Evolutionary conservation across 225 moss, liverwort and hornwort genomes (phyloP), one percentile per base, ranked within the genome.

Genomic region (Polytrichum formosum): DNA sequence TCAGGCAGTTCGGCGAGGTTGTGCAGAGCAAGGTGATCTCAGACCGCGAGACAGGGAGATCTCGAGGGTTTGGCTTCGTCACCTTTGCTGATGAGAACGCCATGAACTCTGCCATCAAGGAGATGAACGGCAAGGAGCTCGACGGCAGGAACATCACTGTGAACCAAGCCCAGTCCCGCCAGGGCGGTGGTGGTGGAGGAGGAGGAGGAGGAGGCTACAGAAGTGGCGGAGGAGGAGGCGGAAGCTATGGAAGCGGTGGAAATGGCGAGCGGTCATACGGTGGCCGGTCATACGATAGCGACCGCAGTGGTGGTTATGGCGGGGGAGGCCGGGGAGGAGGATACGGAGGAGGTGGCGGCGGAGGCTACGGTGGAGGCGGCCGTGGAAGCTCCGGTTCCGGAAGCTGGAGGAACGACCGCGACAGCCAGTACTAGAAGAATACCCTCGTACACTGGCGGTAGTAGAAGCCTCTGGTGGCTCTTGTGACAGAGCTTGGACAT

Each of bases 91-190:
- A 90, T 0, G 92, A 92, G 83, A 22, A 7, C 1, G 22, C 89
- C n/a, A 95, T 92, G 95, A 84, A 85, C 63, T 81, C 78, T 0
- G 92, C 95, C 9, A 95, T 95, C 26, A 76, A 77, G 31, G 80
- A 71, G 59, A 92, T 95, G 95, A 95, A 95, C 64, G 95, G 95
- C 0, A 86, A 91, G 85, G 92, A 91, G 84, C 70, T 95, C 0
- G 94, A 95, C 31, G 94, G 94, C 0, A 83, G 94, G 1, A 90
- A 89, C 10, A 92, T 94, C 53, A 94, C 94, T 0, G 94, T 94
- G 1, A 94, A 94, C 76, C 90, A 94, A 67, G 94, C 94, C 7
- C 92, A 92, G 84, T 92, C 91, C 0, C 84, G 87, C 30, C 85
- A 90, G 13, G 88, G 91, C 1, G 81, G 80, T 0, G 79, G 76